Conservation (phyloP, 305 asterid genomes). For the Solanum hybrid region DNA sequence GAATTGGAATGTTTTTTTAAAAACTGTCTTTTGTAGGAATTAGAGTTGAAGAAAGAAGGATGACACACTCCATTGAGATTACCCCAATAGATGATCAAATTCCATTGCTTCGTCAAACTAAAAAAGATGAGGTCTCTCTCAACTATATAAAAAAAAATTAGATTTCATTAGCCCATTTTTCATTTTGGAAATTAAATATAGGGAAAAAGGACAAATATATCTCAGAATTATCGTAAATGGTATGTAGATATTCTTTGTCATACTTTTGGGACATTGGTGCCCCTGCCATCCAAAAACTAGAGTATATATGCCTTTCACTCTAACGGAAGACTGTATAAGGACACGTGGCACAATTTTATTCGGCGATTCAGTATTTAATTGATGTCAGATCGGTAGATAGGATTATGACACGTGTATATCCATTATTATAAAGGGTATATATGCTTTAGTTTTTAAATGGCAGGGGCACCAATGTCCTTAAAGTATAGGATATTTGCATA, state of each 20-base stretch:
- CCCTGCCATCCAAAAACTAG: neutral
- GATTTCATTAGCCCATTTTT: neutral
- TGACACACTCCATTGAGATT: neutral
- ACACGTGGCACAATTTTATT: neutral
- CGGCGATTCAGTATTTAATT: neutral
- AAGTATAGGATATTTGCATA: too few relatives aligned
- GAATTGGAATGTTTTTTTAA: too few relatives aligned
- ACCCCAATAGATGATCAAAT: neutral
- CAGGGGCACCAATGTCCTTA: neutral
- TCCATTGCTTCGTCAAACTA: neutral
- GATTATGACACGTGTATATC: neutral
- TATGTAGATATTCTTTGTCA: neutral
- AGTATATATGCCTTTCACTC: neutral
- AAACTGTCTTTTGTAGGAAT: neutral
- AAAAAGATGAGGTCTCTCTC: neutral
- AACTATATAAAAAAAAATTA: neutral
- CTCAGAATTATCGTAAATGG: neutral
- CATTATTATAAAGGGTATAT: neutral
- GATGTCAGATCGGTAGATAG: neutral
- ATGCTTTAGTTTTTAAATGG: neutral
- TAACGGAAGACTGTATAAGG: neutral
- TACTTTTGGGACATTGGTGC: neutral
- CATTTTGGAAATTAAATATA: neutral
- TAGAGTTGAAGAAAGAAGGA: neutral
- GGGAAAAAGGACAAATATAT: too few relatives aligned